Percentiles rank a stretch among this genome's conserved stretches.
Evolutionary conservation across 441 rosid genomes (phyloP).

Genomic region (Mallotus japonicus): DNA sequence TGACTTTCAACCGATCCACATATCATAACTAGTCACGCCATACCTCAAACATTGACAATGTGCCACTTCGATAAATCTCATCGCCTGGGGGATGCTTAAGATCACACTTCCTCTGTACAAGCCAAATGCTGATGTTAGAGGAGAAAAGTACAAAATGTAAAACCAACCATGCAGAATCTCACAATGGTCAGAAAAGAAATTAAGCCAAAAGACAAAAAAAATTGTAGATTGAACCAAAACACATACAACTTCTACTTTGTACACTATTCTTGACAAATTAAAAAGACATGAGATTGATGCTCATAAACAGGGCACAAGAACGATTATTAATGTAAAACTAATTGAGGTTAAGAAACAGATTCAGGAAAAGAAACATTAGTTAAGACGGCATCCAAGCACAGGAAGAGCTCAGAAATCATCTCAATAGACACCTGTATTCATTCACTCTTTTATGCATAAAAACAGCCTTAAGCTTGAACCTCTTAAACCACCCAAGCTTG

Average conservation of each 20-base stretch:
- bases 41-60: slow-evolving; percentile 99
- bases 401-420: not conserved
- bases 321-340: not conserved
- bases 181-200: not conserved
- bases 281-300: not conserved
- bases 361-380: not conserved
- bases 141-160: not conserved
- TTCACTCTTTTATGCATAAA: not conserved
- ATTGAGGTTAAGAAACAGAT: not conserved
- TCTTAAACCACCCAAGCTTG: not conserved
- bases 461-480: not conserved
- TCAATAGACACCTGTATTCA: not conserved
- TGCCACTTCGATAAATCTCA: slow-evolving; percentile 96
- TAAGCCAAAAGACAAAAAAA: not conserved
- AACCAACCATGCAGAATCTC: not conserved
- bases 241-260: not conserved
- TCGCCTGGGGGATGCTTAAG: slow-evolving; percentile 99
- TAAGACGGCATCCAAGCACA: not conserved
- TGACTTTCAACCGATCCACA: not conserved
- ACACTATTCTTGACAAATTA: not conserved
- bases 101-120: slow-evolving; percentile 86
- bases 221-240: no score
- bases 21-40: slow-evolving; percentile 8
- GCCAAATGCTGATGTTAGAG: slow-evolving; percentile 1
- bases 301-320: not conserved